Evolutionary conservation across 129 eudicot genomes (phyloP), one percentile per base, ranked within the genome.

Genomic region (Dittrichia graveolens): DNA sequence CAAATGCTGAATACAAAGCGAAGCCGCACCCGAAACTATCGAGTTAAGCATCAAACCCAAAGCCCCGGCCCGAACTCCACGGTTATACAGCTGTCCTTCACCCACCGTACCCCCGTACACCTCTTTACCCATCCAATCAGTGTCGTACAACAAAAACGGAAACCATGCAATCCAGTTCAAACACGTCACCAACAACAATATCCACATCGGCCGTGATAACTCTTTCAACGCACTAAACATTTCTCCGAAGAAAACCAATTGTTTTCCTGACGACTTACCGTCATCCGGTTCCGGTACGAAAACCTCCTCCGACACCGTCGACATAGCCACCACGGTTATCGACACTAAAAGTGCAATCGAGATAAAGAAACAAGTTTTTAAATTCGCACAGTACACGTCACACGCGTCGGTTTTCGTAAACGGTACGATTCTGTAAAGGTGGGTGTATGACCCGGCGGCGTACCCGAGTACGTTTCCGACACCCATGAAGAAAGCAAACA

Each of bases 51-150:
- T 69, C 41, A 91, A 70, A 8, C 95, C 97, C 50, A 84, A 0
- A 1, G 97, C 72, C 0, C 97, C 96, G 0, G 84, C 83, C 0
- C 86, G 84, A 0, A 91, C 97, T 4, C 97, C 97, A 0, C 61
- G 59, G 38, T 76, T 78, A 40, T 92, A 92, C 64, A 79, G 0
- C 61, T 14, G 69, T 6, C 44, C 12, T 3, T 11, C 55, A 2
- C 72, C 81, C 0, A 77, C 77, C n/a, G 61, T 38, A 0, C 98
- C 98, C 0, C 98, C 98, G 13, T 85, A 92, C 45, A 92, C 86
- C 62, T 92, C 98, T 14, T 71, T 77, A 0, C 98, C 98, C 89
- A 92, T 87, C 96, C 98, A 92, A 54, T 92, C 98, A 0, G 98
- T 92, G 35, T 86, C 84, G 56, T 37, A 91, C 48, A 91, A 15